Conservation (phyloP, 371 early-diverging fungal species). For the Encephalitozoon cuniculi region DNA sequence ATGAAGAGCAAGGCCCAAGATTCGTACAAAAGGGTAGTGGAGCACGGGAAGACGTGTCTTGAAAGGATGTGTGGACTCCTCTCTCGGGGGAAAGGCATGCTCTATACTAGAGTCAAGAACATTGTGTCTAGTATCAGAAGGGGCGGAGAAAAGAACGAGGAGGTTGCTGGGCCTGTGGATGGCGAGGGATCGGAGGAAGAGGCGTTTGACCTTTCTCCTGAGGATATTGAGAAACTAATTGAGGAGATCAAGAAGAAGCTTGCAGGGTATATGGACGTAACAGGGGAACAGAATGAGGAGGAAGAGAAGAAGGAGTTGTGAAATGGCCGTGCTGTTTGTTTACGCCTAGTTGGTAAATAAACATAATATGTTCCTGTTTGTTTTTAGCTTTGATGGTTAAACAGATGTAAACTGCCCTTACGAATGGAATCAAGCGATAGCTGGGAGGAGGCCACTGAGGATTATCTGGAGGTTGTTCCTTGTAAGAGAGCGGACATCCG, state of each 20-base stretch:
- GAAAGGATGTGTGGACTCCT: neutral
- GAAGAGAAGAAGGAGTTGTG: constrained; percentile 29
- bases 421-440: neutral
- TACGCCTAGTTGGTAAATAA: neutral
- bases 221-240: constrained; percentile 34
- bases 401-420: neutral
- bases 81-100: neutral
- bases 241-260: constrained; percentile 23
- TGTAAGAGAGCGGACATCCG: neutral
- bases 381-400: neutral
- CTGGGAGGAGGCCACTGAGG: constrained; percentile 31
- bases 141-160: neutral
- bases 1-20: neutral
- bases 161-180: constrained; percentile 12
- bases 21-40: neutral
- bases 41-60: neutral
- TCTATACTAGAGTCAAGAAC: neutral
- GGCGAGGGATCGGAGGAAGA: constrained; percentile 10
- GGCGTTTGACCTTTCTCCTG: constrained; percentile 35
- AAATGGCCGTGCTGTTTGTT: neutral
- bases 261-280: neutral
- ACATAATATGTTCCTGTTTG: neutral
- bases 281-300: constrained; percentile 28
- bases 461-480: neutral
- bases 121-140: neutral